Evolutionary conservation across 306 rosid species (phyloP), one percentile per base, ranked within the genome.

Genomic region (Pyrus bretschneideri): DNA sequence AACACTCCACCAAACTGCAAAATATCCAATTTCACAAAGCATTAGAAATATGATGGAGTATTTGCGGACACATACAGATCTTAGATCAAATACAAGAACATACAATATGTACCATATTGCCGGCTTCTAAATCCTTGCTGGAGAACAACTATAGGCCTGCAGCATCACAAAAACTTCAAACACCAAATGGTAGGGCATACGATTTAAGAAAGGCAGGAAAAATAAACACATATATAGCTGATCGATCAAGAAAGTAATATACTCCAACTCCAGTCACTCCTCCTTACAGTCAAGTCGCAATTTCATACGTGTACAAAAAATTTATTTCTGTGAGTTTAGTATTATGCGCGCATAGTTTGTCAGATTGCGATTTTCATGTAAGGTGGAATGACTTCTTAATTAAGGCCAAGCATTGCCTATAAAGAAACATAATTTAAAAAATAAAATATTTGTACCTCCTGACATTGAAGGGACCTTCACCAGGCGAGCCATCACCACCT

Each of bases 41-140:
- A 0, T 30, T 31, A 31, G 9, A 9, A 11, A 64, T 44, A 15
- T 44, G 49, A 44, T 52, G 58, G 58, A 15, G n/a, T 4, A 45
- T 45, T 45, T 45, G 14, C 22, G 5, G 58, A 52, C 9, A 27
- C 14, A 40, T 52, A 52, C 22, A 52, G 51, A 45, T 45, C 17
- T 12, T 45, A 45, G 51, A 45, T 44, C 15, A 11, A 11, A 44
- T 44, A 44, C 15, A 11, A 10, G 49, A 44, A 44, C 49, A 3
- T 44, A 1, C 2, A 27, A 27, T 27, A 27, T 27, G 61, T 86
- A 94, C 98, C 98, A 77, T 94, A 94, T 57, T 82, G 94, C 54
- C 97, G 98, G 83, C 92, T 86, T 81, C 97, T 89, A 81, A 94
- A 94, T 8, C 98, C 98, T 87, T 90, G 91, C 88, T 94, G 92